These are phyloP conservation scores for Microbotryum silenes-acaulis DNA, from an alignment of 1,284 basidiomycete species.

Conservation along the genomic window DNA sequence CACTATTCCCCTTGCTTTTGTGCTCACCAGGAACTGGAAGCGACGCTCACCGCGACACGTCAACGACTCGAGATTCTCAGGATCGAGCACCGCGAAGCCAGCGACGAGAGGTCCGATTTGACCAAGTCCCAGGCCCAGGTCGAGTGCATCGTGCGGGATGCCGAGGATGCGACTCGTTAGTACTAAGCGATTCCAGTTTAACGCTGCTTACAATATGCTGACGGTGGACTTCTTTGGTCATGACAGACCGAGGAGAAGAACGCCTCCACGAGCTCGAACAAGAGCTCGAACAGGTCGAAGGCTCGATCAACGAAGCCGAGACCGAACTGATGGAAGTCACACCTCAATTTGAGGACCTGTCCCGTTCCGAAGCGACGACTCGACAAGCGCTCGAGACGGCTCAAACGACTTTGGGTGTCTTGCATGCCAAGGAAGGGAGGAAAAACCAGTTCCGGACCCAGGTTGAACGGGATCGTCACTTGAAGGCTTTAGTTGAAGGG, in stretches of 20 bases:
- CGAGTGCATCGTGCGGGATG: slow-evolving; percentile 72
- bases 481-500: slow-evolving; percentile 63
- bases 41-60: slow-evolving; percentile 60
- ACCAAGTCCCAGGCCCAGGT: slow-evolving; percentile 54
- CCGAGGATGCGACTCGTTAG: slow-evolving; percentile 50
- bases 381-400: slow-evolving; percentile 57
- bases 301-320: slow-evolving; percentile 58
- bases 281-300: slow-evolving; percentile 58
- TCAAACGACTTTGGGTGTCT: slow-evolving; percentile 57
- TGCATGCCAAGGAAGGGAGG: slow-evolving; percentile 83
- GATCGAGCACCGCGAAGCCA: slow-evolving; percentile 51
- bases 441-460: slow-evolving; percentile 74
- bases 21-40: slow-evolving; percentile 57
- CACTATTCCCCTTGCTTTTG: not conserved
- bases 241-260: slow-evolving; percentile 53
- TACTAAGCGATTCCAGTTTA: slow-evolving; percentile 17
- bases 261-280: slow-evolving; percentile 47
- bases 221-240: too few relatives aligned
- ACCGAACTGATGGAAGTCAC: slow-evolving; percentile 53
- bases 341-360: slow-evolving; percentile 56
- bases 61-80: slow-evolving; percentile 63
- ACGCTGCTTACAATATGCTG: not conserved
- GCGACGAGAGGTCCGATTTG: slow-evolving; percentile 31
- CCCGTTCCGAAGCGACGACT: slow-evolving; percentile 7
- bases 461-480: slow-evolving; percentile 68